Percentiles rank a stretch among this genome's conserved stretches.
Conservation (phyloP, 176 grass and related monocot species). For the Juncus effusus region DNA sequence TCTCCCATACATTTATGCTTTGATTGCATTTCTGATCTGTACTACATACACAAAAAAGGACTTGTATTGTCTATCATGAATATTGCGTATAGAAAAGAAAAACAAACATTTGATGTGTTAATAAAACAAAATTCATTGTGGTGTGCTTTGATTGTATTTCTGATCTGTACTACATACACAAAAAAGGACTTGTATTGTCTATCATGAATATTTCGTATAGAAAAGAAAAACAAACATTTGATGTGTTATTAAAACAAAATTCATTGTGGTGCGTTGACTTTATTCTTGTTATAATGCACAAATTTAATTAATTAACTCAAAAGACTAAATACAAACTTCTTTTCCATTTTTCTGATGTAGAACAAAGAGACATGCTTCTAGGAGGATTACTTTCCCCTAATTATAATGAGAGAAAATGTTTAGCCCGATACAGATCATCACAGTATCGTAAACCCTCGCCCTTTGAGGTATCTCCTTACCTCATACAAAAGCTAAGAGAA, state of each 20-base stretch:
- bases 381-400: conserved; percentile 56
- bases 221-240: neutral
- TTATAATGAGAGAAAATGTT: conserved; percentile 38
- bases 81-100: neutral
- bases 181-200: neutral
- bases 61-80: neutral
- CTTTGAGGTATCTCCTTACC: conserved; percentile 45
- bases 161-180: neutral
- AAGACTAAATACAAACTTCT: neutral
- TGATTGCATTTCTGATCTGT: neutral
- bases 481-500: conserved; percentile 43
- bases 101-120: neutral
- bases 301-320: too few relatives aligned
- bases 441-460: conserved; percentile 32
- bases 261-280: conserved; percentile 4
- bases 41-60: neutral
- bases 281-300: too few relatives aligned
- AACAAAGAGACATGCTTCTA: conserved; percentile 37
- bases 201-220: neutral
- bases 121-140: neutral
- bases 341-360: neutral
- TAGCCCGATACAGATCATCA: conserved; percentile 36
- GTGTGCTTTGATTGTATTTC: neutral
- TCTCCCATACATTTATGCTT: neutral
- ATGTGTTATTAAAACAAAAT: neutral